Evolutionary conservation across 1,139 yeast genomes (phyloP).

Genomic region (Lodderomyces parapsilosis): DNA sequence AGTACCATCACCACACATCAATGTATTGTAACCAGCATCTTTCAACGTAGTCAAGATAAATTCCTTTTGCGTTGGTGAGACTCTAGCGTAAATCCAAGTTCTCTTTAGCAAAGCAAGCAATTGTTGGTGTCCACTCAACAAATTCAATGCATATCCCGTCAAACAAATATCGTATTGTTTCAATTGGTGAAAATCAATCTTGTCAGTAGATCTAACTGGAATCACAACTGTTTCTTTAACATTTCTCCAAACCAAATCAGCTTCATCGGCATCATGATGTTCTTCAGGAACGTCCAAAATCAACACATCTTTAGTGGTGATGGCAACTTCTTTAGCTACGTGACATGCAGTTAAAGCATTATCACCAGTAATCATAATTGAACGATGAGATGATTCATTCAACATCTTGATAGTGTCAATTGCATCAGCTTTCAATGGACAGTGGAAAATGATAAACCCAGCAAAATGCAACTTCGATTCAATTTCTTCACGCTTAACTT

Average conservation of each 20-base stretch:
- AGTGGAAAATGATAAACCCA: constrained; percentile 94
- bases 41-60: constrained; percentile 81
- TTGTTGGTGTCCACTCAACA: constrained; percentile 62
- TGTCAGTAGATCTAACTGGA: constrained; percentile 64
- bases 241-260: constrained; percentile 76
- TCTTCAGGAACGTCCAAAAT: constrained; percentile 87
- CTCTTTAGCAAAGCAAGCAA: constrained; percentile 73
- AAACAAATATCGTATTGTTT: constrained; percentile 81
- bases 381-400: constrained; percentile 92
- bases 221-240: constrained; percentile 73
- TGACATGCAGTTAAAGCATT: constrained; percentile 98
- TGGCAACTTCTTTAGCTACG: constrained; percentile 91
- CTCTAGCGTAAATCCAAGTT: constrained; percentile 98
- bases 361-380: constrained; percentile 98
- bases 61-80: constrained; percentile 95
- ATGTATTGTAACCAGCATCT: constrained; percentile 85
- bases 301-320: constrained; percentile 75
- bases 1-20: constrained; percentile 99
- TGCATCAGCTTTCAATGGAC: constrained; percentile 95
- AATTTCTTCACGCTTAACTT: constrained; percentile 68
- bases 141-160: constrained; percentile 86
- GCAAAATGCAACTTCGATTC: constrained; percentile 78
- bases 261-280: constrained; percentile 51
- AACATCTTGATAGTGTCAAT: constrained; percentile 86
- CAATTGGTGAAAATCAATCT: constrained; percentile 59